Evolutionary conservation across 352 stramenopile species (phyloP).

Genomic region (Thraustochytrium sp.): DNA sequence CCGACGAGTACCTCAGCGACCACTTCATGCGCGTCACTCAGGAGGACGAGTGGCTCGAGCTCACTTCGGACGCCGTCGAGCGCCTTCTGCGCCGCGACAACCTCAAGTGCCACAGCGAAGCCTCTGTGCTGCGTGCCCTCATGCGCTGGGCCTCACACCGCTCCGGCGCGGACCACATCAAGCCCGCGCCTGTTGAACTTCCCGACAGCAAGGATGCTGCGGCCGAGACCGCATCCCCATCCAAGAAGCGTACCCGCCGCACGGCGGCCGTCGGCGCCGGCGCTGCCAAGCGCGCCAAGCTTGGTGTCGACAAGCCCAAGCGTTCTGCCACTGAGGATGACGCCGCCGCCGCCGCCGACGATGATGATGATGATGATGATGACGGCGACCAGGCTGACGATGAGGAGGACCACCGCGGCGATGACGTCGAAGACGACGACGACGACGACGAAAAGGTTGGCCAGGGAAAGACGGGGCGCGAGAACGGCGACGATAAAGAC

Average conservation of each 20-base stretch:
- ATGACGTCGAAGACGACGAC: neutral
- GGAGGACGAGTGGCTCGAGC: conserved; percentile 10
- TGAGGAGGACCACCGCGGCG: neutral
- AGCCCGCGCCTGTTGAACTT: neutral
- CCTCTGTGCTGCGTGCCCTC: conserved; percentile 3
- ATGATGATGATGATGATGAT: neutral
- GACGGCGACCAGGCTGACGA: neutral
- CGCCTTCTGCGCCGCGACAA: conserved; percentile 28
- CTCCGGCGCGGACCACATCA: neutral
- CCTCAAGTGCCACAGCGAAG: conserved; percentile 36
- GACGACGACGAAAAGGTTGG: neutral
- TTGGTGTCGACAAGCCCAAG: no score
- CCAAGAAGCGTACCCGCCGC: neutral
- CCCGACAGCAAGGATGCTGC: neutral
- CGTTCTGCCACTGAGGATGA: no score
- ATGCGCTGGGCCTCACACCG: neutral
- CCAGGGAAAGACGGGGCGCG: neutral
- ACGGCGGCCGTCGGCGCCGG: neutral
- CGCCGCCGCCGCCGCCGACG: no score
- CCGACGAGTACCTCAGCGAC: conserved; percentile 29
- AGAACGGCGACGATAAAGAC: neutral
- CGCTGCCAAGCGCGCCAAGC: neutral
- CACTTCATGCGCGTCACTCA: conserved; percentile 34
- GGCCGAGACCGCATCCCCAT: neutral
- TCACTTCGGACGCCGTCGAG: neutral